Evolutionary conservation across 768 basidiomycete genomes (phyloP).

Genomic region (Coprinopsis sp.): DNA sequence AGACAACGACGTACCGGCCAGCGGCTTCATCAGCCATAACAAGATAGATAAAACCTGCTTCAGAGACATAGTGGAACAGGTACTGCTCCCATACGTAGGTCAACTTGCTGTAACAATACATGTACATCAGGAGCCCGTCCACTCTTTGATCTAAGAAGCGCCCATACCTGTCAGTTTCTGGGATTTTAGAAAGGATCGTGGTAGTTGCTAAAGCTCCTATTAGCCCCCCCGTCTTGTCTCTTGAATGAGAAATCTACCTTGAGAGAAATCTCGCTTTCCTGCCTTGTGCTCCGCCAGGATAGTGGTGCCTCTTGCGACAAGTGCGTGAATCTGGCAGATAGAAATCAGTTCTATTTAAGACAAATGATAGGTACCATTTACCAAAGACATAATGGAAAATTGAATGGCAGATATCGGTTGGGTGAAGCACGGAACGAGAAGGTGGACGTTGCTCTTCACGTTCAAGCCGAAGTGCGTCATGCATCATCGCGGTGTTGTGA

Average conservation of each 20-base stretch:
- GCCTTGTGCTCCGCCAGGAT: conserved; percentile 87
- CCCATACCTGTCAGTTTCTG: conserved; percentile 71
- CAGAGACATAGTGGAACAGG: conserved; percentile 90
- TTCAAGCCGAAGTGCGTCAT: no score
- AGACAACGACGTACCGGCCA: conserved; percentile 55
- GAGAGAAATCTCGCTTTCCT: conserved; percentile 81
- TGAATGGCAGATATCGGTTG: neutral
- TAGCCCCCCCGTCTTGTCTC: neutral
- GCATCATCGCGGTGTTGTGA: no score
- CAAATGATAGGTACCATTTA: conserved; percentile 9
- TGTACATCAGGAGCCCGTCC: conserved; percentile 2
- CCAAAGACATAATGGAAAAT: conserved; percentile 26
- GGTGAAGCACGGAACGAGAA: no score
- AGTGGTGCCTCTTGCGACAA: conserved; percentile 71
- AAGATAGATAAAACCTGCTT: conserved; percentile 81
- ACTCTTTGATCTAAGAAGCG: neutral
- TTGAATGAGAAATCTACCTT: conserved; percentile 47
- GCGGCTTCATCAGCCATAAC: conserved; percentile 94
- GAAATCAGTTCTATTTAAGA: neutral
- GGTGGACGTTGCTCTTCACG: no score
- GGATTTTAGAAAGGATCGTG: conserved; percentile 92
- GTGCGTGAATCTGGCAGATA: conserved; percentile 64
- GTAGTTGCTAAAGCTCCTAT: conserved; percentile 54
- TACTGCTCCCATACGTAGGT: conserved; percentile 92
- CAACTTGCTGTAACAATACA: conserved; percentile 49